Percentiles rank a stretch among this genome's conserved stretches.
Evolutionary conservation across 2,329 filamentous ascomycete species (phyloP).

Genomic region (Curvularia eragrostidis): DNA sequence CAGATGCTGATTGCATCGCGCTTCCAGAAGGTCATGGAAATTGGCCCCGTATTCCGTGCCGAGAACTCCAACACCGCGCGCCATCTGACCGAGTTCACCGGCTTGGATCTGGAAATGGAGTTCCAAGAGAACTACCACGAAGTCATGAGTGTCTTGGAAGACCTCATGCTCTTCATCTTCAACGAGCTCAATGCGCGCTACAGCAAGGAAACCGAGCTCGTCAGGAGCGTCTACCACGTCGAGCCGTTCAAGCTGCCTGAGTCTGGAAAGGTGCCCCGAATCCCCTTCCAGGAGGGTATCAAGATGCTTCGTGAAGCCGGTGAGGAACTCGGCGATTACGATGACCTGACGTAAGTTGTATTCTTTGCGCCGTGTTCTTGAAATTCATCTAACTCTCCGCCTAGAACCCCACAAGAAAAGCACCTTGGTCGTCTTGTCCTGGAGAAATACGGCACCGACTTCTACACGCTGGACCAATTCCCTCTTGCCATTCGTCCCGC

Average conservation of each 20-base stretch:
- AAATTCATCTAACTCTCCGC: constrained; percentile 1
- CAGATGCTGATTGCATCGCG: constrained; percentile 83
- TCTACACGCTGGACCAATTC: constrained; percentile 97
- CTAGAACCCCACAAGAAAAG: constrained; percentile 78
- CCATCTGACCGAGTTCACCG: constrained; percentile 88
- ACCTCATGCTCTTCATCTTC: constrained; percentile 80
- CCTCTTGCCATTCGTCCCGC: constrained; percentile 87
- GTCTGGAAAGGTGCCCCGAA: constrained; percentile 74
- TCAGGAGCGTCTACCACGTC: constrained; percentile 75
- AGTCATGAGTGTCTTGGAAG: constrained; percentile 74
- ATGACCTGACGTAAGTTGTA: constrained; percentile 68
- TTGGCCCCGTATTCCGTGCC: constrained; percentile 83
- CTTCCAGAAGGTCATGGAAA: constrained; percentile 77
- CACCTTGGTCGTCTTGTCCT: constrained; percentile 86
- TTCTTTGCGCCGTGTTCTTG: too few species aligned
- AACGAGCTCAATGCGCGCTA: constrained; percentile 72
- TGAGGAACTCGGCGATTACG: constrained; percentile 75
- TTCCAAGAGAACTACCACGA: constrained; percentile 81
- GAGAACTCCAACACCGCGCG: constrained; percentile 85
- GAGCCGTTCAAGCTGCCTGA: constrained; percentile 78
- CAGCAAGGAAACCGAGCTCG: constrained; percentile 72
- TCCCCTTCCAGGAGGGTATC: constrained; percentile 80
- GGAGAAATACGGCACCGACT: constrained; percentile 91
- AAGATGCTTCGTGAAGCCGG: constrained; percentile 78
- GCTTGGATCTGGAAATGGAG: constrained; percentile 89